A percentile compares a stretch with the other conserved stretches of the same genome.
These are phyloP conservation scores for Erythrobasidium hasegawianum DNA, from an alignment of 1,284 basidiomycete species.

Conservation along the genomic window DNA sequence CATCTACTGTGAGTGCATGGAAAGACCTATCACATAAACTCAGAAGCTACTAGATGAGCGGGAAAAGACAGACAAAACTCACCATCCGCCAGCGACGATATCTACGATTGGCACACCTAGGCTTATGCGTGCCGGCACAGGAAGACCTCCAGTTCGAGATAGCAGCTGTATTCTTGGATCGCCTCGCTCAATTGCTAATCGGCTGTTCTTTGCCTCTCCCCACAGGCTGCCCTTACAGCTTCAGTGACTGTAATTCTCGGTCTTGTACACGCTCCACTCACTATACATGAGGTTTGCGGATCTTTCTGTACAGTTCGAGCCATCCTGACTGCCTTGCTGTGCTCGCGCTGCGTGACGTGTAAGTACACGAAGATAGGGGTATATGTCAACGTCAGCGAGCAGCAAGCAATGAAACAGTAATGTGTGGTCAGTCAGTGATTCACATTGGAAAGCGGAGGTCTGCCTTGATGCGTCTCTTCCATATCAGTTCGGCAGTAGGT, in stretches of 20 bases:
- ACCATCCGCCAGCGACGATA: constrained; percentile 40
- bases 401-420: constrained; percentile 19
- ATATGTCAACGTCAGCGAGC: not conserved
- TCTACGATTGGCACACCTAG: constrained; percentile 37
- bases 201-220: constrained; percentile 38
- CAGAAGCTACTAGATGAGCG: not conserved
- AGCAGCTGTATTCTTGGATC: constrained; percentile 21
- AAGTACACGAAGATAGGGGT: not conserved
- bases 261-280: constrained; percentile 5
- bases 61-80: not conserved
- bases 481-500: constrained; percentile 24
- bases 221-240: constrained; percentile 37
- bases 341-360: constrained; percentile 28
- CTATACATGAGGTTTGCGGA: constrained; percentile 24
- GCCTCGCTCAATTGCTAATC: constrained; percentile 32
- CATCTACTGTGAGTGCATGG: constrained; percentile 38
- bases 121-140: constrained; percentile 34
- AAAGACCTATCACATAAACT: constrained; percentile 15
- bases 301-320: constrained; percentile 32
- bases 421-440: not conserved
- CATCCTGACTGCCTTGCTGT: constrained; percentile 34
- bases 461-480: constrained; percentile 28
- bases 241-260: not conserved
- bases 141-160: constrained; percentile 17
- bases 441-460: constrained; percentile 32